Percentiles rank a stretch among this genome's conserved stretches.
These are phyloP conservation scores for Fraxinus nigra DNA, from an alignment of 305 asterid species.

Conservation along the genomic window DNA sequence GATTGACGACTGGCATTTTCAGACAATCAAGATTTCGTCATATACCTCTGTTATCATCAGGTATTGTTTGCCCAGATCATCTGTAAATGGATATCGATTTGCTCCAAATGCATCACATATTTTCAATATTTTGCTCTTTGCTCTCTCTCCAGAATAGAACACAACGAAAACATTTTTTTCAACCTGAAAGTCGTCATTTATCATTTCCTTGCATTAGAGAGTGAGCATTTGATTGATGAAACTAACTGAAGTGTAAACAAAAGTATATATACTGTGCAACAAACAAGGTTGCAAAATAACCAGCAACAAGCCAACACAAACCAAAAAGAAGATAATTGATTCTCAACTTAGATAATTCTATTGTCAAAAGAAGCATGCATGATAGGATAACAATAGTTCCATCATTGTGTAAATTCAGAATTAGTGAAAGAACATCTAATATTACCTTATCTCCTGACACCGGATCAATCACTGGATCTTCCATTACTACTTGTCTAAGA, in stretches of 20 bases:
- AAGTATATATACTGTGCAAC: background rate
- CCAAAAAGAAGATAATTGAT: background rate
- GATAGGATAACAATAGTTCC: background rate
- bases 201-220: conserved; percentile 6
- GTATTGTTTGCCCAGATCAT: conserved; percentile 51
- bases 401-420: conserved; percentile 5
- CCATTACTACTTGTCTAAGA: conserved; percentile 47
- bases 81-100: conserved; percentile 58
- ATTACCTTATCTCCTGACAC: conserved; percentile 52
- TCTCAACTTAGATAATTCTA: background rate
- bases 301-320: background rate
- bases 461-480: conserved; percentile 53
- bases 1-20: background rate
- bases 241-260: background rate
- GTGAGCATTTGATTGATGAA: background rate
- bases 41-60: conserved; percentile 55
- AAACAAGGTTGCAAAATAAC: background rate
- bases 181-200: conserved; percentile 37
- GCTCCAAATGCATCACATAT: conserved; percentile 74
- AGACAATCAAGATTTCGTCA: conserved; percentile 1
- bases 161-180: conserved; percentile 58
- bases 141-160: conserved; percentile 66
- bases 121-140: conserved; percentile 54
- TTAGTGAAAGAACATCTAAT: background rate
- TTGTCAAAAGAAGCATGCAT: background rate